Percentiles rank a stretch among this genome's conserved stretches.
Conservation (phyloP, 2,329 filamentous ascomycete genomes). For the Alternaria sp. region DNA sequence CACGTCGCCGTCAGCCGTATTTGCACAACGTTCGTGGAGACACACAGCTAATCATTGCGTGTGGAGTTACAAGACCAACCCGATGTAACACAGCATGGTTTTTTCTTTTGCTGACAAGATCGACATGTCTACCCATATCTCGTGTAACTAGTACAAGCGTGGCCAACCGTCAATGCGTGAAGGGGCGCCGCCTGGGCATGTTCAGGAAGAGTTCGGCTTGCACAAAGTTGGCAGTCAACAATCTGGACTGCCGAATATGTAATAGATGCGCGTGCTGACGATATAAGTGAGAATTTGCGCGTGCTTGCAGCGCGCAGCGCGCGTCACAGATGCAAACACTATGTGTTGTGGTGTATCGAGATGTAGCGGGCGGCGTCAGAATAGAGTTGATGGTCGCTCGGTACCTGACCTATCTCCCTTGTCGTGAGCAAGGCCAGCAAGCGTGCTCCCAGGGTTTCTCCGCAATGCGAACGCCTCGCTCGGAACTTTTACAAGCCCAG, state of each 20-base stretch:
- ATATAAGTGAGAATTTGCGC: not conserved
- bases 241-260: constrained; percentile 3
- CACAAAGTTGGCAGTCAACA: constrained; percentile 20
- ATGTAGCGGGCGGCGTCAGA: constrained; percentile 35
- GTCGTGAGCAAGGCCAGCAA: constrained; percentile 45
- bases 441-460: constrained; percentile 49
- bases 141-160: constrained; percentile 29
- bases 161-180: constrained; percentile 15
- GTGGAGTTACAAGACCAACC: constrained; percentile 26
- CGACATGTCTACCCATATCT: constrained; percentile 30
- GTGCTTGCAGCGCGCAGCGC: not conserved
- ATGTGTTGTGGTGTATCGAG: constrained; percentile 8
- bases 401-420: constrained; percentile 49
- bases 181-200: constrained; percentile 14
- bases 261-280: constrained; percentile 6
- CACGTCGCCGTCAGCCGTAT: constrained; percentile 39
- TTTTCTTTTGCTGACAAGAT: constrained; percentile 25
- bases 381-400: constrained; percentile 48
- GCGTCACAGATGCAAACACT: not conserved
- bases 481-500: constrained; percentile 51
- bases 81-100: constrained; percentile 25
- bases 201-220: constrained; percentile 19
- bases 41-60: constrained; percentile 16
- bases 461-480: constrained; percentile 49
- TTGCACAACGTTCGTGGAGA: constrained; percentile 24